Evolutionary conservation across 176 grass and related monocot genomes (phyloP).

Genomic region (Urochloa ruziziensis): DNA sequence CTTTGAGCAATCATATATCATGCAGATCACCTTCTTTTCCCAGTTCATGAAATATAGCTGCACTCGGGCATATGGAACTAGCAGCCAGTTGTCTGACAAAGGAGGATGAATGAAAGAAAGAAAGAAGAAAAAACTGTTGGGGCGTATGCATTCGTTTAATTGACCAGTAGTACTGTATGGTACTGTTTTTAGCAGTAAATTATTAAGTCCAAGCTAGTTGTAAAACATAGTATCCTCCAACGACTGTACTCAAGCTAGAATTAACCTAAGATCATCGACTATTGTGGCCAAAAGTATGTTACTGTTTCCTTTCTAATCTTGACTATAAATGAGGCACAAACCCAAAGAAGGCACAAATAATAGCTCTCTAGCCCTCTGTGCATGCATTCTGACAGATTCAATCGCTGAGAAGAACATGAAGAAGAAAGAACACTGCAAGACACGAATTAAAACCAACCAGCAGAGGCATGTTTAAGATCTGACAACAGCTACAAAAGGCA

Average conservation of each 20-base stretch:
- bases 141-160: slow-evolving; percentile 5
- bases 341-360: not conserved
- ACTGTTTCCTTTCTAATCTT: slow-evolving; percentile 15
- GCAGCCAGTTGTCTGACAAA: not conserved
- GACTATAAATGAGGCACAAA: not conserved
- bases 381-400: slow-evolving; percentile 9
- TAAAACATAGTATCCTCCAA: slow-evolving; percentile 20
- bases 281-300: not conserved
- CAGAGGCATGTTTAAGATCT: slow-evolving; percentile 17
- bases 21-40: slow-evolving; percentile 4
- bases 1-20: not conserved
- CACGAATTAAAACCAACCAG: not conserved
- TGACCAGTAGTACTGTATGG: not conserved
- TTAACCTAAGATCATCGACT: not conserved
- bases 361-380: not conserved
- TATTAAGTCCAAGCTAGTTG: not conserved
- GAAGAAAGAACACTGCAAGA: not conserved
- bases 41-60: slow-evolving; percentile 49
- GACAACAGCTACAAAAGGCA: not conserved
- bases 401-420: not conserved
- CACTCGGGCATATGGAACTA: slow-evolving; percentile 4
- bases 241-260: not conserved
- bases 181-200: not conserved
- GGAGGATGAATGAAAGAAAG: not conserved
- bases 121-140: not conserved